phyloP scores from a whole-genome alignment of 192 early-diverging fungal genomes.

The Pecoramyces ruminantium region DNA sequence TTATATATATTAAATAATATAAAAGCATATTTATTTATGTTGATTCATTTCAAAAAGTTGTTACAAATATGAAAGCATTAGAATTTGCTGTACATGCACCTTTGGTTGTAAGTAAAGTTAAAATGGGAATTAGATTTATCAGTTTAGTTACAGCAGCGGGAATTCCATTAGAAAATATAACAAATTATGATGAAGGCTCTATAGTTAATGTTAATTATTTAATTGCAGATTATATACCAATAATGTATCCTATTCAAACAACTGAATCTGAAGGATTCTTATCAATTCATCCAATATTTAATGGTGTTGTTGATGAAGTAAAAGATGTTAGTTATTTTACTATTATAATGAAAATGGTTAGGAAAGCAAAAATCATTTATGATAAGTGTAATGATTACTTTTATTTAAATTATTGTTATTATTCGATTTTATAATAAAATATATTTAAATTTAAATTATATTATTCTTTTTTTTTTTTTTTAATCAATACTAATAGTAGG shows the following conservation, averaged over 20 bases:
- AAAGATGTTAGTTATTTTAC: not conserved
- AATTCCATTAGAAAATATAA: not conserved
- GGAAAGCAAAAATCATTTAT: not conserved
- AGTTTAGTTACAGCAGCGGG: not conserved
- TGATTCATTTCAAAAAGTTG: not conserved
- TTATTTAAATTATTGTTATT: not conserved
- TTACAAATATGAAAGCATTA: not conserved
- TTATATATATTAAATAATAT: too few relatives aligned
- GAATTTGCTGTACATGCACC: not conserved
- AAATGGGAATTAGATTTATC: not conserved
- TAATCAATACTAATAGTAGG: too few relatives aligned
- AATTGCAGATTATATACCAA: not conserved
- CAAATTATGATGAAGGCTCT: not conserved
- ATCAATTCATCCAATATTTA: not conserved
- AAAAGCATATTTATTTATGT: not conserved
- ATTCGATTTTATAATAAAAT: not conserved
- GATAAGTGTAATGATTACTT: not conserved
- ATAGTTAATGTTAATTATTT: not conserved
- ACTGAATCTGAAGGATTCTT: not conserved
- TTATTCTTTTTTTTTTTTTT: too few relatives aligned
- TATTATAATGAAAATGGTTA: not conserved
- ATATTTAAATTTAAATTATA: too few relatives aligned
- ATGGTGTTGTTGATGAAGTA: not conserved
- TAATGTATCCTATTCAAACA: not conserved
- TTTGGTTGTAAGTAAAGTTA: not conserved